phyloP scores from a whole-genome alignment of 805 yeast species.

The Clavispora asparagi region DNA sequence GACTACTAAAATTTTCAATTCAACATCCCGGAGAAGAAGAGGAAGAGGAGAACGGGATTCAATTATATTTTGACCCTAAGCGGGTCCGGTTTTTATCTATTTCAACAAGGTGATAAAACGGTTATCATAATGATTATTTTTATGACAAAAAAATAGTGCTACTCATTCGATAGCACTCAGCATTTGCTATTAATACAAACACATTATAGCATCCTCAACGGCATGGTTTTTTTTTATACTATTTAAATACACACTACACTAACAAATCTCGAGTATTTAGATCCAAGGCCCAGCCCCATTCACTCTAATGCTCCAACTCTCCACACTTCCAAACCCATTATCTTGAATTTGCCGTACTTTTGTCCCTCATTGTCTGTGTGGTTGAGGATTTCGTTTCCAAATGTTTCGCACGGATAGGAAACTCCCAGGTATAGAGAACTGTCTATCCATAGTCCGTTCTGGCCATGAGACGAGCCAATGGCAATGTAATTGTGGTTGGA shows the following conservation, averaged over 20 bases:
- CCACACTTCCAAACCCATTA: constrained; percentile 84
- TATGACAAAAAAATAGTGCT: neutral
- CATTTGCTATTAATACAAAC: constrained; percentile 3
- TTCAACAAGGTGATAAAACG: constrained; percentile 19
- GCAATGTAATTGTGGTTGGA: constrained; percentile 75
- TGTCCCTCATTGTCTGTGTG: constrained; percentile 14
- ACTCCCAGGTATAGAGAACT: constrained; percentile 71
- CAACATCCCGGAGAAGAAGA: neutral
- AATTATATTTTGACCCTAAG: constrained; percentile 17
- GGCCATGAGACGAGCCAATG: constrained; percentile 90
- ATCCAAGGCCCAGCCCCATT: constrained; percentile 1
- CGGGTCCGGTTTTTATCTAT: constrained; percentile 15
- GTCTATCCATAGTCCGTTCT: constrained; percentile 88
- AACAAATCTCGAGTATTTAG: neutral
- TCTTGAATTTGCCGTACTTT: constrained; percentile 54
- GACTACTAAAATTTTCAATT: neutral
- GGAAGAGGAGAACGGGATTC: constrained; percentile 2
- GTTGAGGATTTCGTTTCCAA: constrained; percentile 77
- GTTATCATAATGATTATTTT: constrained; percentile 28
- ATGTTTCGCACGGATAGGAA: constrained; percentile 72
- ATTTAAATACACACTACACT: neutral
- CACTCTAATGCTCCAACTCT: constrained; percentile 42
- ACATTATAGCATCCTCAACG: constrained; percentile 44
- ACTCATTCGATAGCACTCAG: constrained; percentile 7
- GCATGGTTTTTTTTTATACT: constrained; percentile 25